phyloP scores from a whole-genome alignment of 1,284 basidiomycete genomes.

The Moesziomyces aphidis region DNA sequence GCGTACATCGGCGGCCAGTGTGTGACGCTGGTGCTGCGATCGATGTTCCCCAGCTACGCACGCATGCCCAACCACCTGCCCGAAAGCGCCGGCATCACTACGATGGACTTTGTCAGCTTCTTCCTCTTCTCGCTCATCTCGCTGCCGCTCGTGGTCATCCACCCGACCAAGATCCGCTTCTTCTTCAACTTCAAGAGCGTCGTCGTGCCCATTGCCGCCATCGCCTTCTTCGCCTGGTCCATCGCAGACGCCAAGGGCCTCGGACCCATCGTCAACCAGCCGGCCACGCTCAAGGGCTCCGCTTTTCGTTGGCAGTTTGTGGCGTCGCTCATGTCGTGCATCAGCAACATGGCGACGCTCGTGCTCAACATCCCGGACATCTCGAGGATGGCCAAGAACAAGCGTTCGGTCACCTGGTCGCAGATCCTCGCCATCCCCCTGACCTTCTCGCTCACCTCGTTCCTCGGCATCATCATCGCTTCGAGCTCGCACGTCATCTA shows the following conservation, averaged over 20 bases:
- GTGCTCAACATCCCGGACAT: slow-evolving; percentile 59
- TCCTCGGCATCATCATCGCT: slow-evolving; percentile 85
- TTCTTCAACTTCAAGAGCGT: slow-evolving; percentile 84
- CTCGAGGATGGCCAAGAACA: slow-evolving; percentile 51
- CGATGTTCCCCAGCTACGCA: slow-evolving; percentile 73
- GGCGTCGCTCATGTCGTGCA: slow-evolving; percentile 62
- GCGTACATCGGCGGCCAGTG: slow-evolving; percentile 77
- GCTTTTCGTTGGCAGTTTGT: slow-evolving; percentile 84
- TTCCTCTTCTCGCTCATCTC: slow-evolving; percentile 87
- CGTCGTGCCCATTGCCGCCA: slow-evolving; percentile 70
- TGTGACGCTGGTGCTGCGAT: slow-evolving; percentile 78
- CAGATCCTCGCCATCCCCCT: slow-evolving; percentile 74
- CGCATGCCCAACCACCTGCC: slow-evolving; percentile 79
- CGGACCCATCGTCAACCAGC: slow-evolving; percentile 81
- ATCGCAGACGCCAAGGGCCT: slow-evolving; percentile 79
- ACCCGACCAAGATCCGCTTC: slow-evolving; percentile 82
- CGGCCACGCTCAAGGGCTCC: slow-evolving; percentile 76
- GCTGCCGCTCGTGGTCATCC: slow-evolving; percentile 82
- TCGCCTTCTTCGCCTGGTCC: slow-evolving; percentile 84
- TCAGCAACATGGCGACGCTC: slow-evolving; percentile 58
- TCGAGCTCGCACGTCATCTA: slow-evolving; percentile 82
- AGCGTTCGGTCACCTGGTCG: slow-evolving; percentile 37
- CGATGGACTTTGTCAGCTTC: slow-evolving; percentile 81
- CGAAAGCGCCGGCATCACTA: slow-evolving; percentile 77
- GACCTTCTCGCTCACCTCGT: slow-evolving; percentile 80